These are phyloP conservation scores for Penicillium sp. DNA, from an alignment of 2,329 filamentous ascomycete species.

Conservation along the genomic window DNA sequence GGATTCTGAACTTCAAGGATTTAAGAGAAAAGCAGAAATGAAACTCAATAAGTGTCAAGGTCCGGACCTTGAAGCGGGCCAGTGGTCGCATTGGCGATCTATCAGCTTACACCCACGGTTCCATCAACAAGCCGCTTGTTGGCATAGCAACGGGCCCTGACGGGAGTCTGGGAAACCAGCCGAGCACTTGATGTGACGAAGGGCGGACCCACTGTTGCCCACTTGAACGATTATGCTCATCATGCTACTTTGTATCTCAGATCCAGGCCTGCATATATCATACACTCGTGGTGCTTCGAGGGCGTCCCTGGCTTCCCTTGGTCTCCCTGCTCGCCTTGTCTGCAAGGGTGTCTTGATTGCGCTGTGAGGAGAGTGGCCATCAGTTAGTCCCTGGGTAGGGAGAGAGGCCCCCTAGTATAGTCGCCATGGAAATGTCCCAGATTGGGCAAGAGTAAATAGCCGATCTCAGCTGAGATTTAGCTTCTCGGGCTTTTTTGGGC, in stretches of 20 bases:
- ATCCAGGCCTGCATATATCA: conserved; percentile 19
- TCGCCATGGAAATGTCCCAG: conserved; percentile 27
- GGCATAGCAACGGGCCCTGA: conserved; percentile 41
- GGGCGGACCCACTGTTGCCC: conserved; percentile 24
- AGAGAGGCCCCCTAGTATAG: conserved; percentile 16
- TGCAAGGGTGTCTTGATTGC: conserved; percentile 24
- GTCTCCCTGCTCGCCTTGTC: conserved; percentile 8
- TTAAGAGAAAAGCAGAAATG: conserved; percentile 28
- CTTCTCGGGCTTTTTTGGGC: conserved; percentile 11
- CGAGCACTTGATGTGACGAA: conserved; percentile 19
- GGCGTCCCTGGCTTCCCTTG: conserved; percentile 15
- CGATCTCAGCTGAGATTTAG: conserved; percentile 18
- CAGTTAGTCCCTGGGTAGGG: conserved; percentile 7
- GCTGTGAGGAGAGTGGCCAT: conserved; percentile 21
- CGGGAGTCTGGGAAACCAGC: conserved; percentile 40
- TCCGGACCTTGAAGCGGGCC: conserved; percentile 34
- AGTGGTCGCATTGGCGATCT: conserved; percentile 39
- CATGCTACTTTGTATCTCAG: conserved; percentile 11
- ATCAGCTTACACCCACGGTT: conserved; percentile 37
- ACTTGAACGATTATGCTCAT: conserved; percentile 18
- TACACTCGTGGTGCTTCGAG: conserved; percentile 5
- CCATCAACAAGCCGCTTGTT: conserved; percentile 47
- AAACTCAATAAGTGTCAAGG: conserved; percentile 35
- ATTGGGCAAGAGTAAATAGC: conserved; percentile 17
- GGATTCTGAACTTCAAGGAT: conserved; percentile 13